Percentiles rank a stretch among this genome's conserved stretches.
Conservation (phyloP, 805 yeast species). For the Nakazawaea siamensis region DNA sequence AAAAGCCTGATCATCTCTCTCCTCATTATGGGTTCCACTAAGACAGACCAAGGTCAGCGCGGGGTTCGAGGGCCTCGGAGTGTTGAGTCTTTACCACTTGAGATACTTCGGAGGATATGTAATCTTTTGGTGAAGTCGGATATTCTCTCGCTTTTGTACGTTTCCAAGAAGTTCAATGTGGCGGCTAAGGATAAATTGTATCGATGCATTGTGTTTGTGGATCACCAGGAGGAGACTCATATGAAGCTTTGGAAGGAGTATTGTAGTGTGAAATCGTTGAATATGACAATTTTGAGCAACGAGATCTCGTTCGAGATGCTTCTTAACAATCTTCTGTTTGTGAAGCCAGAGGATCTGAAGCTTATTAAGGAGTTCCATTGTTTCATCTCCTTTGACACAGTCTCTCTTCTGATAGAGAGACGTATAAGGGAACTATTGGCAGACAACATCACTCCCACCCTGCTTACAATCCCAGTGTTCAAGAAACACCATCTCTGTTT, state of each 20-base stretch:
- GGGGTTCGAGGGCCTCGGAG: too few relatives aligned
- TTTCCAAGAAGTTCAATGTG: slow-evolving; percentile 2
- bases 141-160: slow-evolving; percentile 1
- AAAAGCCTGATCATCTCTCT: too few relatives aligned
- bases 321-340: slow-evolving; percentile 1
- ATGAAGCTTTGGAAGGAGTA: slow-evolving; percentile 4
- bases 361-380: slow-evolving; percentile 5
- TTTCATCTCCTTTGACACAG: slow-evolving; percentile 2
- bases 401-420: slow-evolving; percentile 1
- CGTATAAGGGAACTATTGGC: slow-evolving; percentile 1
- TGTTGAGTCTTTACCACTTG: slow-evolving; percentile 2
- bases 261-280: slow-evolving; percentile 1
- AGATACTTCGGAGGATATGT: slow-evolving; percentile 3
- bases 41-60: too few relatives aligned
- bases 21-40: too few relatives aligned
- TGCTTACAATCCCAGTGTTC: slow-evolving; percentile 6
- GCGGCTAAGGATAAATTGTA: slow-evolving; percentile 5
- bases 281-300: slow-evolving; percentile 1
- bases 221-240: slow-evolving; percentile 6
- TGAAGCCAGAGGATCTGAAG: slow-evolving; percentile 5
- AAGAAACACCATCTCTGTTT: slow-evolving; percentile 2
- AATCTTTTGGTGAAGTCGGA: slow-evolving; percentile 2
- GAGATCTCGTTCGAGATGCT: slow-evolving; percentile 4
- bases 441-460: slow-evolving; percentile 2
- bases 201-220: slow-evolving; percentile 6